Conservation (phyloP, 2,329 filamentous ascomycete genomes). For the Fusarium armeniacum region DNA sequence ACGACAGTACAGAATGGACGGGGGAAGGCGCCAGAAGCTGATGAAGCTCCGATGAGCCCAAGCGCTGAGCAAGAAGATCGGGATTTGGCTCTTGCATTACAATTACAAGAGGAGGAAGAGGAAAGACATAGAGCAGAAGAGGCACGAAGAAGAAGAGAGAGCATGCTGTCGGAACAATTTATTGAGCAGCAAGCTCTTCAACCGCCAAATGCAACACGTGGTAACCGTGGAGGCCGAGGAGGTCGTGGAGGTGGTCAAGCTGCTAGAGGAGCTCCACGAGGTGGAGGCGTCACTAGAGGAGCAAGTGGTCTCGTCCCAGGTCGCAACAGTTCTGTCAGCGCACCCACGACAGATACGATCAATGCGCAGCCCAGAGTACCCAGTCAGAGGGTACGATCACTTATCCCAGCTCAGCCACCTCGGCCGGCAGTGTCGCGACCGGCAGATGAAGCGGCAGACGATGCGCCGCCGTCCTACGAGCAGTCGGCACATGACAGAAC, state of each 20-base stretch:
- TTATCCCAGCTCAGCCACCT: conserved; percentile 56
- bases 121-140: conserved; percentile 77
- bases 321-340: conserved; percentile 45
- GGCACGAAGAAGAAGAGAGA: conserved; percentile 74
- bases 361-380: conserved; percentile 39
- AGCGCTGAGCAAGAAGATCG: conserved; percentile 81
- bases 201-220: conserved; percentile 46
- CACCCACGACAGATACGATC: conserved; percentile 37
- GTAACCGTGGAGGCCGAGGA: conserved; percentile 41
- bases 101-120: conserved; percentile 95
- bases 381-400: conserved; percentile 60
- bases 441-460: conserved; percentile 60
- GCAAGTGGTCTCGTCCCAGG: conserved; percentile 42
- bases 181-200: conserved; percentile 73
- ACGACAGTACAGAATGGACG: conserved; percentile 64
- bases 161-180: conserved; percentile 76
- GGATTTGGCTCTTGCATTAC: conserved; percentile 87
- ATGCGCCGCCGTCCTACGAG: conserved; percentile 71
- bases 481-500: conserved; percentile 66
- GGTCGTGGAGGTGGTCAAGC: conserved; percentile 13
- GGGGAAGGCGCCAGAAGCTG: conserved; percentile 49
- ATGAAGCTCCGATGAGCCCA: conserved; percentile 55
- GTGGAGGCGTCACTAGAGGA: conserved; percentile 39
- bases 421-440: conserved; percentile 55
- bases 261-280: conserved; percentile 19